Conservation (phyloP, 257 asterid genomes). For the Capsicum chinense region DNA sequence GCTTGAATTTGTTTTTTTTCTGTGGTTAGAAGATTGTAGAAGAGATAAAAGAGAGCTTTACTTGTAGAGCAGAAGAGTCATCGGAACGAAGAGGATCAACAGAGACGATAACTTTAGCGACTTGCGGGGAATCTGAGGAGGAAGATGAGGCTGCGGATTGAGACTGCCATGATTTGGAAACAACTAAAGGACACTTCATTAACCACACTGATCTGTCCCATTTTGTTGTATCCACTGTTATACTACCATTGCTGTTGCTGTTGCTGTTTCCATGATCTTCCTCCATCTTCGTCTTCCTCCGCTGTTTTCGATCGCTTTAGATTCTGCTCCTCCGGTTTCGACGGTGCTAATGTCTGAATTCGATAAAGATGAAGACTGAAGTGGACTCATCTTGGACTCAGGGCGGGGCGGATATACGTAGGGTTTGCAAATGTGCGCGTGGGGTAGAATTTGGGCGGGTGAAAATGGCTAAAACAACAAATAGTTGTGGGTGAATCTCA, state of each 20-base stretch:
- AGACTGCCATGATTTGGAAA: constrained; percentile 85
- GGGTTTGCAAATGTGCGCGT: neutral
- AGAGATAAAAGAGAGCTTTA: constrained; percentile 33
- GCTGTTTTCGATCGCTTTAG: neutral
- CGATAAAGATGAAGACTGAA: neutral
- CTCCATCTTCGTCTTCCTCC: constrained; percentile 47
- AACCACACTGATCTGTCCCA: constrained; percentile 83
- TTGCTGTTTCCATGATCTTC: constrained; percentile 48
- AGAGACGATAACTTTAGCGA: constrained; percentile 81
- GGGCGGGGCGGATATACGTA: neutral
- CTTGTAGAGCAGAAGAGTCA: constrained; percentile 57
- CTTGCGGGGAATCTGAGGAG: constrained; percentile 57
- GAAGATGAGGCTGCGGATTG: constrained; percentile 51
- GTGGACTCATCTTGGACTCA: neutral
- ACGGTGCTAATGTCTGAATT: neutral
- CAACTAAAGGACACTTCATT: constrained; percentile 89
- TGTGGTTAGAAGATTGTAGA: neutral
- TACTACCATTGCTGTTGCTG: constrained; percentile 25
- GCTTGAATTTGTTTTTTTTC: neutral
- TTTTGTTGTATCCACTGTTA: constrained; percentile 53
- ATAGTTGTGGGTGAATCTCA: too few species aligned
- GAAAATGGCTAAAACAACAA: too few species aligned
- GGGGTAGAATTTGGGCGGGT: neutral
- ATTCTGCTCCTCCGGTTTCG: constrained; percentile 15
- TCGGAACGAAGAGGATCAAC: constrained; percentile 75